Evolutionary conservation across 2,329 filamentous ascomycete species (phyloP).

Genomic region (Geosmithia morbida): DNA sequence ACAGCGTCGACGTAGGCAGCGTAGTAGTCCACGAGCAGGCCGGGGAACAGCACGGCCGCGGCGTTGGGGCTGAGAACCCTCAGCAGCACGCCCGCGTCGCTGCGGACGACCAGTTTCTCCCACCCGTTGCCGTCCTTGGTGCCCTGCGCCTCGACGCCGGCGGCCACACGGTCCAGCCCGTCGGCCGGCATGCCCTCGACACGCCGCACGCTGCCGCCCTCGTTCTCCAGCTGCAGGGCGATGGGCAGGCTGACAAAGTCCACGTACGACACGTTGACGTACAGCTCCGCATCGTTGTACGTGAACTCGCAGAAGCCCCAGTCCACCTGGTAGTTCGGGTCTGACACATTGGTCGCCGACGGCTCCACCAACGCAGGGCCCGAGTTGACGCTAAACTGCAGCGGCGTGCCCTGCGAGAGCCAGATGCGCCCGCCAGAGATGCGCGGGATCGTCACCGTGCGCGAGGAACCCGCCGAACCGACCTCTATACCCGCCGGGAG

Average conservation of each 20-base stretch:
- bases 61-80: slow-evolving; percentile 40
- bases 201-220: slow-evolving; percentile 24
- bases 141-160: slow-evolving; percentile 27
- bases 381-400: slow-evolving; percentile 58
- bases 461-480: slow-evolving; percentile 43
- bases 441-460: slow-evolving; percentile 50
- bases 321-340: slow-evolving; percentile 44
- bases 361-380: slow-evolving; percentile 63
- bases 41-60: slow-evolving; percentile 25
- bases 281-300: slow-evolving; percentile 43
- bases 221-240: slow-evolving; percentile 35
- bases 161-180: slow-evolving; percentile 30
- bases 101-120: slow-evolving; percentile 33
- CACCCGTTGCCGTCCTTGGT: slow-evolving; percentile 31
- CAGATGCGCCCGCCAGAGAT: slow-evolving; percentile 59
- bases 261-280: slow-evolving; percentile 58
- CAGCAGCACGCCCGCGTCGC: slow-evolving; percentile 20
- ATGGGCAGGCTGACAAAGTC: slow-evolving; percentile 61
- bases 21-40: slow-evolving; percentile 36
- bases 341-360: slow-evolving; percentile 49
- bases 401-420: slow-evolving; percentile 45
- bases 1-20: slow-evolving; percentile 32
- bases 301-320: slow-evolving; percentile 62
- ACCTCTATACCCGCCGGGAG: slow-evolving; percentile 46
- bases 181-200: slow-evolving; percentile 33